Conservation (phyloP, 352 stramenopile genomes). For the Pythium biforme region DNA sequence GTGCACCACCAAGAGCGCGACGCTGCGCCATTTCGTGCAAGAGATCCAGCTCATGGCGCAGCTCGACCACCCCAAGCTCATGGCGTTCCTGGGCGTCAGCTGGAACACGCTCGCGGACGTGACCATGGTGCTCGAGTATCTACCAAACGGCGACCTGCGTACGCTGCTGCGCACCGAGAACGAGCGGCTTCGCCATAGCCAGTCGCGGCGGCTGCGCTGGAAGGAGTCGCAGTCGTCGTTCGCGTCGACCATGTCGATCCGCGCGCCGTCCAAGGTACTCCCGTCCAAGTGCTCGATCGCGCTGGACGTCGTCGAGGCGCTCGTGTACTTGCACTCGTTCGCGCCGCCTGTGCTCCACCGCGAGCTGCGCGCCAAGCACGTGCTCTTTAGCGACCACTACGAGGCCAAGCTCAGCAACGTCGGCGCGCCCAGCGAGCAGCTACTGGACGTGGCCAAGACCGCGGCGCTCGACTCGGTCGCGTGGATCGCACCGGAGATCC, state of each 20-base stretch:
- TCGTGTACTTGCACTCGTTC: conserved; percentile 81
- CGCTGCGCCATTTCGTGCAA: conserved; percentile 56
- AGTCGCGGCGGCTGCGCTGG: conserved; percentile 44
- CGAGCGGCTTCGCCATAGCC: conserved; percentile 45
- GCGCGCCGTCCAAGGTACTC: neutral
- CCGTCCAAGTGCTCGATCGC: conserved; percentile 54
- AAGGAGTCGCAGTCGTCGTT: conserved; percentile 15
- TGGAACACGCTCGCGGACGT: conserved; percentile 63
- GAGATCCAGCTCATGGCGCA: conserved; percentile 71
- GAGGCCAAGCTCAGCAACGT: conserved; percentile 86
- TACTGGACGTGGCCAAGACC: conserved; percentile 65
- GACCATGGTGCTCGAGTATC: conserved; percentile 77
- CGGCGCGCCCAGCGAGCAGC: conserved; percentile 65
- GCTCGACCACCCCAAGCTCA: conserved; percentile 76
- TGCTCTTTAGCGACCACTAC: conserved; percentile 64
- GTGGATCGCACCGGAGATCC: conserved; percentile 88
- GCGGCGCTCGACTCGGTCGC: conserved; percentile 71
- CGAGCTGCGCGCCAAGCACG: conserved; percentile 84
- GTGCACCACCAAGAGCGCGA: conserved; percentile 35
- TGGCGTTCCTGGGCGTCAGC: conserved; percentile 65
- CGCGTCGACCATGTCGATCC: conserved; percentile 15
- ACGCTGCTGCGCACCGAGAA: conserved; percentile 50
- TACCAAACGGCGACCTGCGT: conserved; percentile 66
- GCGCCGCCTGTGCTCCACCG: conserved; percentile 74
- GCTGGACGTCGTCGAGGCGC: conserved; percentile 72